phyloP scores from a whole-genome alignment of 176 grass and related monocot genomes.

The Elaeis guineensis region DNA sequence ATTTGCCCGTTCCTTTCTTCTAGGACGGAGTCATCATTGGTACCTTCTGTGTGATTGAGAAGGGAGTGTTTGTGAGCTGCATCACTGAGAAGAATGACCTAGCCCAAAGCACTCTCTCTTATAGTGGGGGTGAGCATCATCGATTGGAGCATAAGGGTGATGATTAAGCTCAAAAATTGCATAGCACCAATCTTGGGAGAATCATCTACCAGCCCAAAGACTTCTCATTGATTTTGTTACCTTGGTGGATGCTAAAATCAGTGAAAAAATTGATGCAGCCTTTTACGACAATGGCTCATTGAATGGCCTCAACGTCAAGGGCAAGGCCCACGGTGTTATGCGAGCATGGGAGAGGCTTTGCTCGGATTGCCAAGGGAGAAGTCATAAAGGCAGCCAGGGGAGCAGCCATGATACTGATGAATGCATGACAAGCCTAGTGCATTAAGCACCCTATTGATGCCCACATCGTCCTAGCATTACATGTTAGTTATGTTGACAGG shows the following conservation, averaged over 20 bases:
- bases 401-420: conserved; percentile 47
- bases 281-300: conserved; percentile 5
- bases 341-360: neutral
- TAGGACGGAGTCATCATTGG: conserved; percentile 15
- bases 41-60: conserved; percentile 24
- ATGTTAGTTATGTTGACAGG: conserved; percentile 24
- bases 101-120: conserved; percentile 5
- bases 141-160: conserved; percentile 32
- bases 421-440: conserved; percentile 9
- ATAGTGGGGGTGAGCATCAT: conserved; percentile 57
- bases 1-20: neutral
- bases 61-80: conserved; percentile 38
- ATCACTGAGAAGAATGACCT: conserved; percentile 36
- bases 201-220: conserved; percentile 25
- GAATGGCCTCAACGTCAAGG: conserved; percentile 21
- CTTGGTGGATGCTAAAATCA: neutral
- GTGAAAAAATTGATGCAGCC: neutral
- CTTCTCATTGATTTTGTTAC: neutral
- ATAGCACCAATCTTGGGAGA: conserved; percentile 32
- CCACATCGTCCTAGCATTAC: conserved; percentile 39
- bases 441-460: conserved; percentile 27
- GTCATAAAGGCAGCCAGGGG: conserved; percentile 22
- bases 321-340: conserved; percentile 64
- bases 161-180: conserved; percentile 31
- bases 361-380: neutral